Conservation (phyloP, 2,329 filamentous ascomycete genomes). For the Podosphaera fusca region DNA sequence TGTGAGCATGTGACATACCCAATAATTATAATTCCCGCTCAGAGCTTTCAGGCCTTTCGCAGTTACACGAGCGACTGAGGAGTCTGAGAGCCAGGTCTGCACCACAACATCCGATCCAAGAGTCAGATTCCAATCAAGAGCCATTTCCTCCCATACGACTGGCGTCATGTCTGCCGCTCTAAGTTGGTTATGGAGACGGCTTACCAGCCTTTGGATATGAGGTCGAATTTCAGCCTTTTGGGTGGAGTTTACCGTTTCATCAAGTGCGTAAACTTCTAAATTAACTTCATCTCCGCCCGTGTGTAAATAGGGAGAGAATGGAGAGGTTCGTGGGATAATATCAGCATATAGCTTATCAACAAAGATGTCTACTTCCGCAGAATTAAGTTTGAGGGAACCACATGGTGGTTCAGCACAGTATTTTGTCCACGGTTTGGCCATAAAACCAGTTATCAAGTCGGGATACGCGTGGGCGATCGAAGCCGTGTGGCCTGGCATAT, state of each 20-base stretch:
- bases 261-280: conserved; percentile 47
- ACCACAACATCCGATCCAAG: conserved; percentile 49
- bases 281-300: conserved; percentile 78
- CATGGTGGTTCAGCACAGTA: conserved; percentile 42
- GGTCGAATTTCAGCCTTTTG: conserved; percentile 41
- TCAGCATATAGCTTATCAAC: conserved; percentile 52
- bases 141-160: conserved; percentile 76
- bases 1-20: conserved; percentile 1
- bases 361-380: conserved; percentile 44
- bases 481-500: conserved; percentile 60
- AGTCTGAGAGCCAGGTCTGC: conserved; percentile 51
- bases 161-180: conserved; percentile 41
- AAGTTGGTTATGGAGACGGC: conserved; percentile 43
- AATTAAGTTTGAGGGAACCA: conserved; percentile 56
- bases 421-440: conserved; percentile 29
- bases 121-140: conserved; percentile 53
- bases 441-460: conserved; percentile 45
- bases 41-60: conserved; percentile 45
- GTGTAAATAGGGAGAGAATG: conserved; percentile 58
- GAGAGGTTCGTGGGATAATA: conserved; percentile 44
- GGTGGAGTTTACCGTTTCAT: conserved; percentile 48
- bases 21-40: conserved; percentile 54
- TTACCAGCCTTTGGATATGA: conserved; percentile 55
- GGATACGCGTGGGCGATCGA: conserved; percentile 43
- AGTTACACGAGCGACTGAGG: conserved; percentile 35